Evolutionary conservation across 2,329 filamentous ascomycete species (phyloP), one percentile per base, ranked within the genome.

Genomic region (Botrytis fabae): DNA sequence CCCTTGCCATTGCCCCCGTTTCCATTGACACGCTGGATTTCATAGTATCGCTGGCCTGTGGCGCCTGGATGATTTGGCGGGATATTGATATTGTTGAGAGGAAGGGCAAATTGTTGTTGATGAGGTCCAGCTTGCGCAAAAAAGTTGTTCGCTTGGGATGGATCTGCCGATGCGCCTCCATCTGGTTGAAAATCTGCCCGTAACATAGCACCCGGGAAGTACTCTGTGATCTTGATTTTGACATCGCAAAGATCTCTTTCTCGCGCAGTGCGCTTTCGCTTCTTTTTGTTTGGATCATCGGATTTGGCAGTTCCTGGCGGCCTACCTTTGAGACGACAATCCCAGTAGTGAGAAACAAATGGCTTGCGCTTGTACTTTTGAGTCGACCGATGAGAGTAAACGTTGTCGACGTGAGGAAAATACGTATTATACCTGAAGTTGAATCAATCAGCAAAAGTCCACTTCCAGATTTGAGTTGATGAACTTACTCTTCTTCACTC

Each of bases 191-290:
- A 78, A 64, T 78, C 81, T 68, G 79, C 78, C 18, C 78, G 78
- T 59, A 80, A 75, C 80, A 81, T 80, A 70, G 80, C 83, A 54
- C 86, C 88, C 16, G 91, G 88, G 71, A 92, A 91, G 82, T 93
- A 93, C 81, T 95, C 92, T 4, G 92, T 94, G 74, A 95, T 93
- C 81, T 94, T 95, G 81, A 95, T 94, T 83, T 95, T 95, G 76
- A 95, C 92, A 81, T 95, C 92, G 80, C 93, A 95, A n/a, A 94
- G 85, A 82, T 94, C 91, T 20, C 91, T 86, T 81, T 93, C 90
- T 60, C 93, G 86, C n/a, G 91, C 91, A 51, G 87, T 89, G 40
- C 93, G 89, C 82, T 93, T 94, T 54, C 93, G 87, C 82, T 94
- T 94, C 85, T 93, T 94, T 84, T 94, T 94, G 80, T 89, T 90